Conservation (phyloP, 1,284 basidiomycete species). For the Cryptococcus wingfieldii region DNA sequence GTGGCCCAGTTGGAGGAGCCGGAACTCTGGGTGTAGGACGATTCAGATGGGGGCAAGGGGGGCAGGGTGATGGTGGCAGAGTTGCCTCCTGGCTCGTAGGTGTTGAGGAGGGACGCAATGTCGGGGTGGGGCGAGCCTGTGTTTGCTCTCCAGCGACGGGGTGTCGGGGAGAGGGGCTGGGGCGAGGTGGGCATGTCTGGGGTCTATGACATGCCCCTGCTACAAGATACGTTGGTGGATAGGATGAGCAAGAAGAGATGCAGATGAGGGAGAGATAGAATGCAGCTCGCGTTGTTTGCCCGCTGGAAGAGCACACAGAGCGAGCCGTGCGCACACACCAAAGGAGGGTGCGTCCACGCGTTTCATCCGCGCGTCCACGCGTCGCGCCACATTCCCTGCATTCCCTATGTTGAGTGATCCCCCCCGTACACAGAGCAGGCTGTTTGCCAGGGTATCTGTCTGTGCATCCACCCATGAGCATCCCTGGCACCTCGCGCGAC, state of each 20-base stretch:
- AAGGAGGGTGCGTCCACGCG: no score
- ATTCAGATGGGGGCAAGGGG: neutral
- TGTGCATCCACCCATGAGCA: no score
- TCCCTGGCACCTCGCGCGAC: no score
- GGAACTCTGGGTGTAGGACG: neutral
- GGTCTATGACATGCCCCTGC: no score
- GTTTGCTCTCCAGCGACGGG: slow-evolving; percentile 32
- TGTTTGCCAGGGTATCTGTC: no score
- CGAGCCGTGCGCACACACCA: neutral
- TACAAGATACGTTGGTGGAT: no score
- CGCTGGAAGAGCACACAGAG: neutral
- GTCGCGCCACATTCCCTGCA: no score
- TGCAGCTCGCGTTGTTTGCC: neutral
- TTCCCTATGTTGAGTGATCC: no score
- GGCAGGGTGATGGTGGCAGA: neutral
- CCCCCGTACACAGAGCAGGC: no score
- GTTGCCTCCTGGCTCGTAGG: slow-evolving; percentile 8
- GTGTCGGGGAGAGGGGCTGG: slow-evolving; percentile 35
- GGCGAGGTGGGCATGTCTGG: neutral
- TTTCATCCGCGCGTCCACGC: neutral
- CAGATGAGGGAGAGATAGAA: no score
- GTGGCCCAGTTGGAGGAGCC: slow-evolving; percentile 6
- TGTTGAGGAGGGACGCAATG: slow-evolving; percentile 27
- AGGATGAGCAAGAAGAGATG: neutral
- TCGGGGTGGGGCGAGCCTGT: slow-evolving; percentile 24